Base-by-base conservation (phyloP, 805 yeast species). In the Candida ovalis region DNA sequence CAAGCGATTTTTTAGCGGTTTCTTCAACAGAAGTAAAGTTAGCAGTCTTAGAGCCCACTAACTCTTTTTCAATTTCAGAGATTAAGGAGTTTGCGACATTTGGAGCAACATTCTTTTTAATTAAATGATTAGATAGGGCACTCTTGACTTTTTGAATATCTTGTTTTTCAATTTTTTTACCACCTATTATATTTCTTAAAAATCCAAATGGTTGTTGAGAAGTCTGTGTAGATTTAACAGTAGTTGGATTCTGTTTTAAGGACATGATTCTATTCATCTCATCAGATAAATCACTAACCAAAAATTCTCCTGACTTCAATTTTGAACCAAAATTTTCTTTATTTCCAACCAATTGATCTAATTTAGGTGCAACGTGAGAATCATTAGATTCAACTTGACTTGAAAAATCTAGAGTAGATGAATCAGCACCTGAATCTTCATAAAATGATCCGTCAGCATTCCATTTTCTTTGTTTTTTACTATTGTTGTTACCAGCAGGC, bases 61-160 rank as follows among this genome's bases (percentile, higher is more conserved):
- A 66, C 48, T 82, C 84, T 52, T 75, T 74, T 47, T 82, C 83
- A 35, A 94, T 89, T 49, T 82, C 83, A 15, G 80, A 76, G 40
- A 88, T 80, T 42, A 92, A 74, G 41, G 79, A 76, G 37, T 74
- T 80, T 0, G 98, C 94, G 2, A 90, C 96, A 49, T 86, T 87
- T 10, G 96, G 94, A 3, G 97, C 94, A 28, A 92, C 94, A 59
- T 92, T 92, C 59, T 91, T 92, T 53, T 84, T 75, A 51, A 94
- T 79, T 47, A 92, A 72, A 58, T 88, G 95, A 49, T 87, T 86
- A 46, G 80, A 77, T 67, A 94, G 76, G 40, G 82, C 80, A 36
- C 74, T 74, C 21, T 87, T 69, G 2, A 88, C 82, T 39, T 82
- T 80, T 35, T 76, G 76, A 48, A 92, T 72, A 60, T 90, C 90